Evolutionary conservation across 1,284 basidiomycete species (phyloP), one percentile per base, ranked within the genome.

Genomic region (Inonotus obliquus): DNA sequence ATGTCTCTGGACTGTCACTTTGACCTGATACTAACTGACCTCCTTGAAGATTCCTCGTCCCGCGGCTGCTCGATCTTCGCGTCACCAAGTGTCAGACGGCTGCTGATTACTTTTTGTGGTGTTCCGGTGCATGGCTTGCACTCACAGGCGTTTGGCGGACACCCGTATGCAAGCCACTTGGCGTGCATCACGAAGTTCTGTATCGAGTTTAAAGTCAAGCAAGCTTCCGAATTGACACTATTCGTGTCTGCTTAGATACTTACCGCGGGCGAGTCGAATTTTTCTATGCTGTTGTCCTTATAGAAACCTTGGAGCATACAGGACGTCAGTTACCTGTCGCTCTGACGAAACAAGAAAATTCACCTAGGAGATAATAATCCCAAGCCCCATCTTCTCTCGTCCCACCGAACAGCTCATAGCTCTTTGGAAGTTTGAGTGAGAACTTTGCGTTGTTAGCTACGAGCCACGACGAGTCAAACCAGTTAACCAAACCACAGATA

Each of bases 131-230:
- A 52, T 6, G 25, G 51, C 32, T 52, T 29, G 29, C 51, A 52
- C 32, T 35, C 51, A 27, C 51, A 52, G 32, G 17, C 14, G 13
- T 27, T 35, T 19, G 51, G 29, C 14, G 47, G 57, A 17, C 45
- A n/a, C 10, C 57, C 57, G 35, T 59, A 52, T 3, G 57, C 57
- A 35, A 59, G 57, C 57, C 57, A 59, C 35, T 51, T 59, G n/a
- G 47, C 57, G 27, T 59, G 57, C 21, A 59, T n/a, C 4, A 59
- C 57, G 25, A 59, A 59, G 17, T 39, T 48, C 57, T 51, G 21
- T 27, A n/a, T 21, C 38, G 27, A n/a, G 37, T 23, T 41, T 23
- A 17, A 23, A 39, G 23, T 23, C n/a, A 21, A 23, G 21, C 2
- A 49, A 4, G n/a, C 27, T 32, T 27, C 29, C 25, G 13, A 14